Percentiles rank a stretch among this genome's conserved stretches.
Conservation (phyloP, 192 early-diverging fungal species). For the Coemansia sp. region DNA sequence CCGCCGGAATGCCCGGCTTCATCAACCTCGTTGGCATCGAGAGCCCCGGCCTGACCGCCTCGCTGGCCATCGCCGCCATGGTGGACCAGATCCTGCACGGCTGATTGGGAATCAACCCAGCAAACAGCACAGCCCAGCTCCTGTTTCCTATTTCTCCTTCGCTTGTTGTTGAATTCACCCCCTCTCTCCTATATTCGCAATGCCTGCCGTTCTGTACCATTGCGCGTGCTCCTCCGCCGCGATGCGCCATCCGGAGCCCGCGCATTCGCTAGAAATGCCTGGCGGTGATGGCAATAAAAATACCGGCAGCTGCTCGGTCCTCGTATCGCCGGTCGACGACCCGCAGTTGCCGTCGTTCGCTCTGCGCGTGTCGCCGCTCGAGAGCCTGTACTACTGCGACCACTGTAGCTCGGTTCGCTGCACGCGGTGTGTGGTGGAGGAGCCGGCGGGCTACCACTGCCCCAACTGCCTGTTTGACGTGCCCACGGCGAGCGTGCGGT, state of each 20-base stretch:
- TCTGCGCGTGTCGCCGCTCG: slow-evolving; percentile 53
- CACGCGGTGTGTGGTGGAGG: slow-evolving; percentile 74
- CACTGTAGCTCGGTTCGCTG: slow-evolving; percentile 80
- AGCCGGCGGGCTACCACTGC: slow-evolving; percentile 88
- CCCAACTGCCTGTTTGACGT: slow-evolving; percentile 97
- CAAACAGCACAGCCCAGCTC: no score
- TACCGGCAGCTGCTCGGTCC: no score
- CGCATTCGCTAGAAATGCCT: background rate
- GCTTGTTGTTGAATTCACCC: background rate
- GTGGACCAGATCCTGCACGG: slow-evolving; percentile 17
- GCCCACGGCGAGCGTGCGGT: slow-evolving; percentile 90
- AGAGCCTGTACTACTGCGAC: slow-evolving; percentile 82
- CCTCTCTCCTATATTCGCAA: background rate
- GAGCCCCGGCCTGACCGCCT: slow-evolving; percentile 78
- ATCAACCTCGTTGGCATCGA: slow-evolving; percentile 80
- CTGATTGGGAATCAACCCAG: no score
- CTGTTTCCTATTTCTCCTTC: background rate
- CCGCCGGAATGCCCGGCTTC: slow-evolving; percentile 54
- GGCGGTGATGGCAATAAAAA: no score
- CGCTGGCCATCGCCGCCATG: slow-evolving; percentile 67
- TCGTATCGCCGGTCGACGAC: background rate
- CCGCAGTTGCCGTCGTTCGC: slow-evolving; percentile 10
- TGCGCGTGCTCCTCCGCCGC: slow-evolving; percentile 30
- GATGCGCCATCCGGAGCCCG: slow-evolving; percentile 2
- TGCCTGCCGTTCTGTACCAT: slow-evolving; percentile 27